Base-by-base conservation (phyloP, 768 basidiomycete species). In the Tulasnella sp. region DNA sequence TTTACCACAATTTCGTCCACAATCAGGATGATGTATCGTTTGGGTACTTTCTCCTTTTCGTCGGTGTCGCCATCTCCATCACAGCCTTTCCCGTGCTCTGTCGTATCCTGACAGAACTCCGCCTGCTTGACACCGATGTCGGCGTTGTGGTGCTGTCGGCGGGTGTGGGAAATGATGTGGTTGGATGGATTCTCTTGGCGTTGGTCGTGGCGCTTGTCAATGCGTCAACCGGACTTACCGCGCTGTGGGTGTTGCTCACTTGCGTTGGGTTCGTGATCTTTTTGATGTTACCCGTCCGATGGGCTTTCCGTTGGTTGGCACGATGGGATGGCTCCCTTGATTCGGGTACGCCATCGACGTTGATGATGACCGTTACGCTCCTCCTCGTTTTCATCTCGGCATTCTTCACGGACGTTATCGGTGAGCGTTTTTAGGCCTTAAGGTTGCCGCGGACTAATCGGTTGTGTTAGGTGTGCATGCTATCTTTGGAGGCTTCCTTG, bases 331-430 rank as follows among this genome's bases (percentile, higher is more conserved):
- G 87, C 0, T 80, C 82, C 64, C 68, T 89, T 60, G 85, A 88
- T 61, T 75, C 75, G 41, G 83, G 84, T 0, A 71, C 78, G 2
- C 90, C 90, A 0, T 83, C 83, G 0, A 70, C 82, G 3, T 67
- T 77, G 46, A 82, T 88, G 77, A 89, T 92, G 84, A 82, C 83
- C 0, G 59, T 88, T 8, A 86, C 81, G 0, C 66, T 96, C n/a
- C 62, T 89, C 29, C 65, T 90, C 34, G 79, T 89, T 0, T 78
- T 91, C 62, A 67, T 73, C 12, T 83, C 81, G 2, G 85, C 85
- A 0, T 91, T 88, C 70, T 84, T 84, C 70, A 91, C 88, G 6
- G 87, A 89, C 67, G 79, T 88, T 62, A 90, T 92, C 59, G 89
- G 85, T 31, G 77, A 85, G 32, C 80, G 82, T 67, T 63, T 59